These are phyloP conservation scores for Setaria italica DNA, from an alignment of 202 grass and related monocot genomes.

Conservation along the genomic window DNA sequence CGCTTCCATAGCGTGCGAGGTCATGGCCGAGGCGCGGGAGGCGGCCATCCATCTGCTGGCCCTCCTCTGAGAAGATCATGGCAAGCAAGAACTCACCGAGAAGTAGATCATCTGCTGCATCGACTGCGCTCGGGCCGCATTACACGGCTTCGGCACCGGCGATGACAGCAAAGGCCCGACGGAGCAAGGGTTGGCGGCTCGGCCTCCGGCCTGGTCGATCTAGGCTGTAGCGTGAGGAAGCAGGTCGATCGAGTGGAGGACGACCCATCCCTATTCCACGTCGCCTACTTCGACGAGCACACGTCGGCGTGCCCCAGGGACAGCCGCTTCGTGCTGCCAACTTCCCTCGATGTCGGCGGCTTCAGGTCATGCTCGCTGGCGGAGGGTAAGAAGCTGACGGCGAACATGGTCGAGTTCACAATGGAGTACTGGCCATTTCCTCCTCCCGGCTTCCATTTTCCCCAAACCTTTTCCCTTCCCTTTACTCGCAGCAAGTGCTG, in stretches of 20 bases:
- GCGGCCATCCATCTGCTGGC: background rate
- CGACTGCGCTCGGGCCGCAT: background rate
- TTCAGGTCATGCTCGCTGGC: too few species aligned
- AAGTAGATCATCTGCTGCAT: conserved; percentile 19
- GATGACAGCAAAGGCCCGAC: background rate
- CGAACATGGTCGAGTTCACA: too few species aligned
- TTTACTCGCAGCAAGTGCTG: too few species aligned
- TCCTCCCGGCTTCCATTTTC: too few species aligned
- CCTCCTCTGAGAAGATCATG: background rate
- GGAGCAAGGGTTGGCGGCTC: background rate
- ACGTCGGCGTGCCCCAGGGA: conserved; percentile 1
- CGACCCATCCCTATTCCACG: conserved; percentile 1
- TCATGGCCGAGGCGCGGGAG: background rate
- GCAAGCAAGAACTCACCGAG: background rate
- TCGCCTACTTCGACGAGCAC: conserved; percentile 6
- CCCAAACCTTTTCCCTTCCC: too few species aligned
- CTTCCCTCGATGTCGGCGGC: background rate
- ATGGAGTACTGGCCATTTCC: too few species aligned
- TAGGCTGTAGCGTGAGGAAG: conserved; percentile 13
- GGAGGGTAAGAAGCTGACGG: too few species aligned
- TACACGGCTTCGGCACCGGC: background rate
- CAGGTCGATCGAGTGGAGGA: background rate
- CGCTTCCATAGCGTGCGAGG: background rate
- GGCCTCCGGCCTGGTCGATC: too few species aligned
- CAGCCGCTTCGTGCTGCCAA: background rate